Evolutionary conservation across 139 green algal genomes (phyloP).

Genomic region (Limnomonas spitsbergensis): DNA sequence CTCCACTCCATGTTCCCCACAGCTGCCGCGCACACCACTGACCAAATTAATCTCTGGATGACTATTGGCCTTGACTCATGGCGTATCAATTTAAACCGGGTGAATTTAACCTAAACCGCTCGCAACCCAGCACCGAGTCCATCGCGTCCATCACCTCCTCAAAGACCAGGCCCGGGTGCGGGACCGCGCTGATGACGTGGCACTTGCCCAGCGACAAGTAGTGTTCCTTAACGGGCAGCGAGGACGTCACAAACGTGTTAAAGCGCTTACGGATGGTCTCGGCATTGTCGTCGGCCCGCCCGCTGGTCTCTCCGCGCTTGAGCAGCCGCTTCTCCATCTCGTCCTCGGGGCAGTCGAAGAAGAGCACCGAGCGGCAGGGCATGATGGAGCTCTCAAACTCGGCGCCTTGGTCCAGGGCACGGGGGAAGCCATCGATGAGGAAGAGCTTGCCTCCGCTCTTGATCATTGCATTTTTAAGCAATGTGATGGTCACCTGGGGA

Average conservation of each 20-base stretch:
- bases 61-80: too few species aligned
- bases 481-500: slow-evolving; percentile 61
- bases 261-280: slow-evolving; percentile 95
- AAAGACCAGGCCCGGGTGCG: slow-evolving; percentile 24
- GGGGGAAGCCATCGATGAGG: slow-evolving; percentile 90
- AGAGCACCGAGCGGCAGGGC: slow-evolving; percentile 48
- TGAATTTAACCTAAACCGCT: too few species aligned
- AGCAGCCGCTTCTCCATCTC: slow-evolving; percentile 87
- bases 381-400: slow-evolving; percentile 60
- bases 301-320: slow-evolving; percentile 77
- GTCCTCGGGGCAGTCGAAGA: slow-evolving; percentile 80
- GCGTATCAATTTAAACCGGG: too few species aligned
- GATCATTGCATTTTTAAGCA: slow-evolving; percentile 74
- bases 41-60: too few species aligned
- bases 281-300: slow-evolving; percentile 90
- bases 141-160: slow-evolving; percentile 23
- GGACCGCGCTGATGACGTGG: slow-evolving; percentile 21
- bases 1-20: too few species aligned
- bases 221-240: slow-evolving; percentile 80
- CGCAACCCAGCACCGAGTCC: slow-evolving; percentile 7
- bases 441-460: slow-evolving; percentile 58
- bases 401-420: slow-evolving; percentile 74
- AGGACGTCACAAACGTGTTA: slow-evolving; percentile 77
- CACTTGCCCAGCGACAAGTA: slow-evolving; percentile 52
- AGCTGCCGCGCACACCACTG: too few species aligned